Percentiles rank a stretch among this genome's conserved stretches.
Evolutionary conservation across 2,329 filamentous ascomycete genomes (phyloP).

Genomic region (Blastomyces emzantsi): DNA sequence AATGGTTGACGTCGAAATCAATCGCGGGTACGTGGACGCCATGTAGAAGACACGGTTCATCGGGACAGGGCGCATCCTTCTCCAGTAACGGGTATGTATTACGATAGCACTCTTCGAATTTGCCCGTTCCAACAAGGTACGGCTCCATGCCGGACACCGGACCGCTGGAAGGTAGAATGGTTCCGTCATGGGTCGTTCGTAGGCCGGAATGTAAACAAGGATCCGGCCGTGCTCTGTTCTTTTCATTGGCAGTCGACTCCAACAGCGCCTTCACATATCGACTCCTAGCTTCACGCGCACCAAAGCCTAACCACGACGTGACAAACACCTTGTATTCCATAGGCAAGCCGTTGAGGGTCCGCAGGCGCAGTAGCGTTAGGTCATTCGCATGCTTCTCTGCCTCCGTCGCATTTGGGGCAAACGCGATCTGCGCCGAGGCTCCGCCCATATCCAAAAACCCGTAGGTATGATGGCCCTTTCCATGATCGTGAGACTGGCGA

Average conservation of each 20-base stretch:
- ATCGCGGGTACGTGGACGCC: conserved; percentile 90
- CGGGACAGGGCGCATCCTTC: conserved; percentile 75
- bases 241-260: conserved; percentile 52
- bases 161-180: conserved; percentile 39
- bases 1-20: conserved; percentile 95
- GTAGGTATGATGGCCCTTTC: conserved; percentile 86
- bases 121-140: conserved; percentile 70
- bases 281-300: conserved; percentile 84
- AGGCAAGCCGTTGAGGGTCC: conserved; percentile 67
- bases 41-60: conserved; percentile 79
- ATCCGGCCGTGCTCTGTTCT: conserved; percentile 65
- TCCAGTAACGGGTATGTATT: conserved; percentile 78
- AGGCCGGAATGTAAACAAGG: conserved; percentile 80
- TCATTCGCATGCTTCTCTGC: conserved; percentile 82
- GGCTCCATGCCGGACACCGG: conserved; percentile 35
- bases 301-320: conserved; percentile 93
- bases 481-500: conserved; percentile 64
- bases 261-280: conserved; percentile 73
- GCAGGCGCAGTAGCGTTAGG: conserved; percentile 73
- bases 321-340: conserved; percentile 87
- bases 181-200: conserved; percentile 62
- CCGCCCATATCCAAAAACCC: conserved; percentile 98
- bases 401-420: conserved; percentile 88
- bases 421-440: conserved; percentile 94
- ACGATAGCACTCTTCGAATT: conserved; percentile 74